Conservation (phyloP, 768 basidiomycete genomes). For the Kwoniella bestiolae region DNA sequence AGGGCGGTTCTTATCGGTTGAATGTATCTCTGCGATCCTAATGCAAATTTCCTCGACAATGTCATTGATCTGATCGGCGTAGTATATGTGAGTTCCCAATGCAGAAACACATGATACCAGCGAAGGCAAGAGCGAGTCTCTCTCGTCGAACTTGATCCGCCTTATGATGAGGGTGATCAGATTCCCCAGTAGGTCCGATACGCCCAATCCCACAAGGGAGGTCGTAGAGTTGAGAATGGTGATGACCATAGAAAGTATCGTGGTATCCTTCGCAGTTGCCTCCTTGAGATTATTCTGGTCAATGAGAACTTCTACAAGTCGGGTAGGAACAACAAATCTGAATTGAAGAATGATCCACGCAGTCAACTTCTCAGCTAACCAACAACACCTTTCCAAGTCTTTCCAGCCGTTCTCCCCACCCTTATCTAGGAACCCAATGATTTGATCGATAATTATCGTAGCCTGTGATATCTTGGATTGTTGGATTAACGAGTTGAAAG, state of each 20-base stretch:
- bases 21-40: constrained; percentile 72
- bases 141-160: constrained; percentile 66
- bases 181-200: constrained; percentile 82
- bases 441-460: constrained; percentile 71
- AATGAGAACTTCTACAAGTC: constrained; percentile 76
- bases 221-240: constrained; percentile 73
- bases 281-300: constrained; percentile 57
- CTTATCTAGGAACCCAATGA: constrained; percentile 69
- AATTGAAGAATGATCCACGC: constrained; percentile 93
- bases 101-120: constrained; percentile 79
- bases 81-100: constrained; percentile 88
- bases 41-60: constrained; percentile 80
- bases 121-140: constrained; percentile 69
- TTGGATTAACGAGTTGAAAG: constrained; percentile 70
- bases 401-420: constrained; percentile 64
- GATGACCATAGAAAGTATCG: constrained; percentile 77
- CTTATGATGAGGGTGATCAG: constrained; percentile 75
- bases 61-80: constrained; percentile 94
- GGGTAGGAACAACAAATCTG: constrained; percentile 84
- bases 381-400: constrained; percentile 73
- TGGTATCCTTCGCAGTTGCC: constrained; percentile 59
- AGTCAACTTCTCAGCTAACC: constrained; percentile 76
- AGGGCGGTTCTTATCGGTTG: constrained; percentile 33
- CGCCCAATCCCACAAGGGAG: constrained; percentile 85
- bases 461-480: constrained; percentile 80